Percentiles rank a stretch among this genome's conserved stretches.
phyloP scores from a whole-genome alignment of 805 yeast genomes.

The Ogataea nitratoaversa region DNA sequence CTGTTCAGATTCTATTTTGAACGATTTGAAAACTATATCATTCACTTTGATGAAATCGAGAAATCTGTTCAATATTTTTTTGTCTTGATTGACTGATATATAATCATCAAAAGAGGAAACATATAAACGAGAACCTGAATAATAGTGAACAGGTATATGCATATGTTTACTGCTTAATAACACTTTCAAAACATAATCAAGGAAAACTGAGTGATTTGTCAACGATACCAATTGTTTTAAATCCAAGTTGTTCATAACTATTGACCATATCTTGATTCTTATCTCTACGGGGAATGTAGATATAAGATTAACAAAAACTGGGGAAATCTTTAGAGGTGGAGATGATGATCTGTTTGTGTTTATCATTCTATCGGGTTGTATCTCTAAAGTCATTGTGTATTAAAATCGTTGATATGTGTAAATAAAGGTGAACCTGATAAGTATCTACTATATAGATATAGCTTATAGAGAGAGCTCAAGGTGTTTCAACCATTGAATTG shows the following conservation, averaged over 20 bases:
- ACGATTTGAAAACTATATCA: background rate
- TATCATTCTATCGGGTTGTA: too few species aligned
- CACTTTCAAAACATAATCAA: background rate
- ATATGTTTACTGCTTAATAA: background rate
- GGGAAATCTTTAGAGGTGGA: background rate
- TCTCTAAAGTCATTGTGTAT: too few species aligned
- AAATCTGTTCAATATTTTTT: background rate
- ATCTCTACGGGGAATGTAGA: background rate
- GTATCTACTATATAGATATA: too few species aligned
- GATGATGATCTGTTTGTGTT: background rate
- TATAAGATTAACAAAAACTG: background rate
- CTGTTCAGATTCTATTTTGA: constrained; percentile 1
- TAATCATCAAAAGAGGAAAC: background rate
- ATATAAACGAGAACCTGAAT: background rate
- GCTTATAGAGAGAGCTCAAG: too few species aligned
- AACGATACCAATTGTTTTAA: background rate
- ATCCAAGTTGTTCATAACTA: background rate
- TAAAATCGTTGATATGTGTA: too few species aligned
- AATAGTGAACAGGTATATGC: background rate
- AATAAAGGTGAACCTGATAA: too few species aligned
- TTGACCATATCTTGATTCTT: background rate
- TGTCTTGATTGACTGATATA: background rate
- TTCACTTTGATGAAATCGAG: background rate
- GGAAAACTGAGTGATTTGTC: background rate
- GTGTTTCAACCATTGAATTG: too few species aligned